Conservation (phyloP, 129 eudicot genomes). For the Centella asiatica region DNA sequence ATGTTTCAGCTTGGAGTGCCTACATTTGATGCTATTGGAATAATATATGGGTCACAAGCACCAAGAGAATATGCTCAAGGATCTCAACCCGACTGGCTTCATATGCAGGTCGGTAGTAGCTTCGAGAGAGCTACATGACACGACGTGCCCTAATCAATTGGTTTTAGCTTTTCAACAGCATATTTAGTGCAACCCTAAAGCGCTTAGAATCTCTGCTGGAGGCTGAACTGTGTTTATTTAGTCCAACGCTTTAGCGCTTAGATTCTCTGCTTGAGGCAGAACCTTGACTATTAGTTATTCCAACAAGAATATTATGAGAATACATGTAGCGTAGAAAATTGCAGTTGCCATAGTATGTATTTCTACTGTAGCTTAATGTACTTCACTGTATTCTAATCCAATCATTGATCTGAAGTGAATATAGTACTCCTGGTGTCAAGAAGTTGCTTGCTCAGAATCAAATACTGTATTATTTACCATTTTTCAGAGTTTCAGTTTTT, state of each 20-base stretch:
- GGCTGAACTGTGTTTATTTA: not conserved
- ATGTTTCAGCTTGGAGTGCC: slow-evolving; percentile 52
- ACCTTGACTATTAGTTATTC: not conserved
- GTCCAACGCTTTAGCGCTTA: too few relatives aligned
- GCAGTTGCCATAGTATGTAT: not conserved
- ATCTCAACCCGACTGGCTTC: slow-evolving; percentile 76
- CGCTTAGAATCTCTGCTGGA: not conserved
- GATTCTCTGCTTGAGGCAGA: not conserved
- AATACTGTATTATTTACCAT: too few relatives aligned
- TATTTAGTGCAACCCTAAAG: slow-evolving; percentile 15
- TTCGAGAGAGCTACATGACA: slow-evolving; percentile 57
- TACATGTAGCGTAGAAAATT: slow-evolving; percentile 2
- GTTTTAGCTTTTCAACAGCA: slow-evolving; percentile 11
- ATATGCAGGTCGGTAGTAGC: slow-evolving; percentile 78
- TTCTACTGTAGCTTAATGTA: not conserved
- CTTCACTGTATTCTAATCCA: not conserved
- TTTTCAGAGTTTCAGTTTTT: too few relatives aligned
- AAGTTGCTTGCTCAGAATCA: too few relatives aligned
- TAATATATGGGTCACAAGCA: slow-evolving; percentile 56
- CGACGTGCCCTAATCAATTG: slow-evolving; percentile 15
- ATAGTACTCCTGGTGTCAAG: not conserved
- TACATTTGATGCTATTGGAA: slow-evolving; percentile 55
- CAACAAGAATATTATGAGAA: not conserved
- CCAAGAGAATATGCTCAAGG: slow-evolving; percentile 59
- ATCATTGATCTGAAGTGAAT: not conserved